Base-by-base conservation (phyloP, 768 basidiomycete genomes). In the Boletus vinaceobasis region DNA sequence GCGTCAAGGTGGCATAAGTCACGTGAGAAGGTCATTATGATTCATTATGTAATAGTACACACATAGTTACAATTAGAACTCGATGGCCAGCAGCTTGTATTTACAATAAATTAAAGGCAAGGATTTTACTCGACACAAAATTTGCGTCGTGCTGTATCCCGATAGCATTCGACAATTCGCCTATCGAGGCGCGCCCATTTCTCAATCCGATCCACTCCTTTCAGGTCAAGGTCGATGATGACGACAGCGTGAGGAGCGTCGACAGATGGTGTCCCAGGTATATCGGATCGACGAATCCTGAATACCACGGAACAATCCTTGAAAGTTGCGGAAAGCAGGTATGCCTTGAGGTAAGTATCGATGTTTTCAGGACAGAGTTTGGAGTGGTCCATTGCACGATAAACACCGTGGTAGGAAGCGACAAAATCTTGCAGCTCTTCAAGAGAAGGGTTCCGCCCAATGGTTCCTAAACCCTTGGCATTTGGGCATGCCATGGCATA, bases 301-400 rank as follows among this genome's bases (percentile, higher is more conserved):
- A 86, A 57, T 50, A 88, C 82, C 50, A 88, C 54, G 1, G 95
- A 97, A 73, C 96, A 99, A 70, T 99, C 96, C 69, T 99, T 99
- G 79, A 99, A 93, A 7, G 90, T 90, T 26, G 92, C 92, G 5
- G 93, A 93, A 48, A 98, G 85, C 21, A 93, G 74, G 69, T 91
- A 91, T 8, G 90, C 86, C 44, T 90, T 72, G 39, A 85, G 65
- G 59, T 87, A 82, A 60, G 88, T 81, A 38, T 82, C 79, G 46
- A 90, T 70, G 55, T 83, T 66, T 23, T 73, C 67, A 23, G 75
- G 68, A 36, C 63, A 63, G 27, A 77, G 78, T 21, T 70, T 65
- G 27, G 64, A 60, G 55, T 81, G 73, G 63, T 77, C 70, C 50
- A 72, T 56, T 8, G 66, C 55, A 37, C 57, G 60, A 61, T 66